Base-by-base conservation (phyloP, 208 protist species). In the Baffinella frigidus region DNA sequence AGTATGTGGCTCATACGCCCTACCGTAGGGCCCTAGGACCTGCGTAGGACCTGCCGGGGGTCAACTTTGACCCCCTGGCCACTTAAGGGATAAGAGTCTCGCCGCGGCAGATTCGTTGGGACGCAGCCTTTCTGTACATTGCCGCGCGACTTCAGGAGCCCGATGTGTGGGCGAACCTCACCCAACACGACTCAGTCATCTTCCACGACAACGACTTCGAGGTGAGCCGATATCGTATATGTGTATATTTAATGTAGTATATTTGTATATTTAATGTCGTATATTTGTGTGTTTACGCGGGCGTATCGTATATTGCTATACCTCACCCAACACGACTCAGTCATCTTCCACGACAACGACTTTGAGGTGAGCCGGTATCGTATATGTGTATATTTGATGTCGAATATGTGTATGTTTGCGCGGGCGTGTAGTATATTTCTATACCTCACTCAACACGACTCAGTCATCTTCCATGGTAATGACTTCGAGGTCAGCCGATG, bases 121-220 rank as follows among this genome's bases (percentile, higher is more conserved):
- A 87, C 56, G 77, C 64, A 11, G 77, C 64, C 17, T 11, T 33
- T 27, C 30, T 87, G 77, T 87, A 87, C 39, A 33, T 87, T 33
- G 77, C 17, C n/a, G 77, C 77, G 10, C 27, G 38, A 27, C 14
- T 87, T 11, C 17, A 30, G 17, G 77, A 87, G 77, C 77, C 77
- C 17, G 11, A 64, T n/a, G n/a, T 64, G 24, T 64, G 56, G 56
- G 56, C 56, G n/a, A 64, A 64, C 56, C 20, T 64, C 20, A 64
- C 56, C n/a, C n/a, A n/a, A n/a, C n/a, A n/a, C 30, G 30, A 87
- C 61, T 11, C 67, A 62, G 77, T 87, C 11, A 87, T 87, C 43
- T 87, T 87, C 33, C 14, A 87, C 33, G 77, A 87, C 39, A 87
- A 87, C 48, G 77, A 87, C 30, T 87, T 87, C 33, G 77, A 56